Evolutionary conservation across 768 basidiomycete genomes (phyloP), one percentile per base, ranked within the genome.

Genomic region (Amyloporia xantha): DNA sequence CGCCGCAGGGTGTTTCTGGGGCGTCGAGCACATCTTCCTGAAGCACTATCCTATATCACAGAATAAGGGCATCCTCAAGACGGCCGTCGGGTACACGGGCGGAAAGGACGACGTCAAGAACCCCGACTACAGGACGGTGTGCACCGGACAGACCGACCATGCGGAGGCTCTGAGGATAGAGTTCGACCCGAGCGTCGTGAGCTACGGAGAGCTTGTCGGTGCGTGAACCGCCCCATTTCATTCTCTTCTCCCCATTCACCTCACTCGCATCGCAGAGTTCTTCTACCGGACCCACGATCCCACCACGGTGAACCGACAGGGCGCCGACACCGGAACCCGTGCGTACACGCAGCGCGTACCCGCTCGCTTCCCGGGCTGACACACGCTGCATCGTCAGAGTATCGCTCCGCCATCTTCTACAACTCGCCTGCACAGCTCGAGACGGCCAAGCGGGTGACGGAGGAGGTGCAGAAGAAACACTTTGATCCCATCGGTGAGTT

Each of bases 201-300:
- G 73, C 12, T 98, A 95, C 58, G 89, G 71, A 6, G 84, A 95
- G 62, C 81, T 97, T 27, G 90, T 94, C 27, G 88, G 88, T 84
- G 62, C 55, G 86, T 77, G 2, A 24, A 25, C n/a, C 12, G 30
- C 5, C 48, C n/a, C n/a, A n/a, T 4, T 47, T 9, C 26, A 37
- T 24, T 19, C 3, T 23, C 11, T 23, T 26, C 24, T 43, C 9
- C 21, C 41, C 11, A 21, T 23, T 23, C 1, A 36, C 25, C 27
- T 26, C 36, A 52, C 21, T 19, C 21, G 12, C 27, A 13, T 3
- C 21, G 11, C 63, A 84, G 91, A 95, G 66, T 94, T 93, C 72
- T 95, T 95, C 68, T 95, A 92, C 66, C 78, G 95, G 40, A 91
- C 89, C 0, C 94, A 97, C 59, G 93, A 96, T 56, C 91, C 94